A percentile compares a stretch with the other conserved stretches of the same genome.
These are phyloP conservation scores for Viola odorata DNA, from an alignment of 345 rosid genomes.

Conservation along the genomic window DNA sequence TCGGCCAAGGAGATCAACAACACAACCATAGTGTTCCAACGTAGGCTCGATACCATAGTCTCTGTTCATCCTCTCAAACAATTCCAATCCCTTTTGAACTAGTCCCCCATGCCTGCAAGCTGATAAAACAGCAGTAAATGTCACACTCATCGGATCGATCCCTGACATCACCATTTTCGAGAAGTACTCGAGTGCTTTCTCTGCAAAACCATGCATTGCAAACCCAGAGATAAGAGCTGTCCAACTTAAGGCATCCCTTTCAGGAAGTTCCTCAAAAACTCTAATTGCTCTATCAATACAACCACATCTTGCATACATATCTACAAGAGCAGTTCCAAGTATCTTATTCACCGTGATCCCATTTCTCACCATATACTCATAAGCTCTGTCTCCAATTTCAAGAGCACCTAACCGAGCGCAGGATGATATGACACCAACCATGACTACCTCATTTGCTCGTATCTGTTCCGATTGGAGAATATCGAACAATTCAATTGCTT, in stretches of 20 bases:
- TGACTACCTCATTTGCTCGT: slow-evolving; percentile 53
- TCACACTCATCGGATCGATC: slow-evolving; percentile 17
- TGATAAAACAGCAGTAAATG: slow-evolving; percentile 22
- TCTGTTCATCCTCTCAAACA: slow-evolving; percentile 18
- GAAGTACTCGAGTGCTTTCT: slow-evolving; percentile 21
- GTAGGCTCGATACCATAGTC: slow-evolving; percentile 19
- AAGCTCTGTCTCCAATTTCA: slow-evolving; percentile 48
- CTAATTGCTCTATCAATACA: slow-evolving; percentile 14
- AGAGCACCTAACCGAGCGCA: slow-evolving; percentile 70
- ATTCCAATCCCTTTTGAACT: slow-evolving; percentile 17
- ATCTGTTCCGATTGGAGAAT: slow-evolving; percentile 40
- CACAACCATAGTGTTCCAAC: slow-evolving; percentile 32
- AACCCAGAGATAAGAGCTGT: slow-evolving; percentile 28
- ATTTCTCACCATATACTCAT: slow-evolving; percentile 44
- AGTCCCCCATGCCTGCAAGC: slow-evolving; percentile 29
- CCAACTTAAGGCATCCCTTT: slow-evolving; percentile 29
- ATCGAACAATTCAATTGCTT: slow-evolving; percentile 50
- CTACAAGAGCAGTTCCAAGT: slow-evolving; percentile 65
- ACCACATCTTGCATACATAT: slow-evolving; percentile 59
- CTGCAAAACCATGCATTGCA: slow-evolving; percentile 26
- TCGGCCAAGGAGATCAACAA: slow-evolving; percentile 28
- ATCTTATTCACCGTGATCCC: slow-evolving; percentile 39
- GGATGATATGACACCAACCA: slow-evolving; percentile 66
- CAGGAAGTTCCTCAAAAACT: slow-evolving; percentile 6
- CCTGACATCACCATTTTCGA: slow-evolving; percentile 15